Percentiles rank a stretch among this genome's conserved stretches.
Conservation (phyloP, 345 rosid genomes). For the Populus davidiana region DNA sequence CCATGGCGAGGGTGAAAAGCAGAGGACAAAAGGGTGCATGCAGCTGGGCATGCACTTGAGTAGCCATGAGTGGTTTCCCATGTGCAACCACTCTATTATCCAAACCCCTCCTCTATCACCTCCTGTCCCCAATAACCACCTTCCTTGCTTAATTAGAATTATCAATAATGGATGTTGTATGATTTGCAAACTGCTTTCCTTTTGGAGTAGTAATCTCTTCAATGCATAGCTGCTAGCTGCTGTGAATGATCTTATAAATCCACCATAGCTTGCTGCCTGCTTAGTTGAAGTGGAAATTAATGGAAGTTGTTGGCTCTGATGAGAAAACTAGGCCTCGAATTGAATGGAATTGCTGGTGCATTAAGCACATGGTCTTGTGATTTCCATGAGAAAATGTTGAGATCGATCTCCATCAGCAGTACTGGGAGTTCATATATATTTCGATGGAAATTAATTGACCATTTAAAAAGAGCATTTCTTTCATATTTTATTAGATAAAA, state of each 20-base stretch:
- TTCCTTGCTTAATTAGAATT: not conserved
- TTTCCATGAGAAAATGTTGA: no score
- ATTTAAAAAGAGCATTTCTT: no score
- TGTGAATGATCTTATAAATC: not conserved
- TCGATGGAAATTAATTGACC: no score
- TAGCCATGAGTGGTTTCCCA: constrained; percentile 58
- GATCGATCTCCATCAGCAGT: no score
- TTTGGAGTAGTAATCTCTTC: not conserved
- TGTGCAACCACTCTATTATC: constrained; percentile 45
- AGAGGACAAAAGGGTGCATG: constrained; percentile 35
- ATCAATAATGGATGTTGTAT: no score
- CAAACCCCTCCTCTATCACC: not conserved
- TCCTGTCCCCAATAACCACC: not conserved
- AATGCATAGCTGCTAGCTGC: not conserved
- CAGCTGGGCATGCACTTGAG: constrained; percentile 43
- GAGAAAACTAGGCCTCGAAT: not conserved
- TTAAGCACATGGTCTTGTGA: no score
- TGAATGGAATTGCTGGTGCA: not conserved
- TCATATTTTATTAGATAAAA: no score
- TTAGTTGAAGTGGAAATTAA: not conserved
- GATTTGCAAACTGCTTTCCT: no score
- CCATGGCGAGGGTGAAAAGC: constrained; percentile 37
- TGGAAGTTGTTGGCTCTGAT: not conserved
- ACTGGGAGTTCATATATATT: no score
- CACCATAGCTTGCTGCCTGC: constrained; percentile 1